A percentile compares a stretch with the other conserved stretches of the same genome.
Conservation (phyloP, 176 grass and related monocot genomes). For the Aechmea fasciata region DNA sequence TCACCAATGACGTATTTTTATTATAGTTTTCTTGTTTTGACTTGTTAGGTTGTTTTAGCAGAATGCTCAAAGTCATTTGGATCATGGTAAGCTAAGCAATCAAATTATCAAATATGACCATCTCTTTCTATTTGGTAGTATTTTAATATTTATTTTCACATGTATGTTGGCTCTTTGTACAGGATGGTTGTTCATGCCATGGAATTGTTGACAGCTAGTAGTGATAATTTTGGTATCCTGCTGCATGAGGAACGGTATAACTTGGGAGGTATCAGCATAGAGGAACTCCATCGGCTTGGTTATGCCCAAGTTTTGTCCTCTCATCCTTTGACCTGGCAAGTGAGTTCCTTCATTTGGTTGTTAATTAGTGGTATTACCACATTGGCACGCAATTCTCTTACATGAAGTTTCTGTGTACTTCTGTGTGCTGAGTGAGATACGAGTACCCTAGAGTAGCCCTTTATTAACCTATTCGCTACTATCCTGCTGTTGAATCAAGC, state of each 20-base stretch:
- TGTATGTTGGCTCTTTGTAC: conserved; percentile 8
- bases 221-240: conserved; percentile 66
- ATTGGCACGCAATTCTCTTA: not conserved
- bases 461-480: not conserved
- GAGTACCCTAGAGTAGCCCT: too few species aligned
- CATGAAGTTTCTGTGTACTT: too few species aligned
- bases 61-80: conserved; percentile 80
- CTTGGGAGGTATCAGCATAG: conserved; percentile 72
- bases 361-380: not conserved
- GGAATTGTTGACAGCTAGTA: conserved; percentile 76
- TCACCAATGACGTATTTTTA: not conserved
- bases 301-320: conserved; percentile 89
- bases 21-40: conserved; percentile 23
- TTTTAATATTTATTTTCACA: not conserved
- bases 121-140: conserved; percentile 3
- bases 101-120: not conserved
- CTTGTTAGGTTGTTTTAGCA: conserved; percentile 73
- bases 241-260: conserved; percentile 77
- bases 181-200: conserved; percentile 91
- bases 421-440: too few species aligned
- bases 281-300: conserved; percentile 80
- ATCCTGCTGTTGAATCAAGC: not conserved
- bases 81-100: conserved; percentile 62
- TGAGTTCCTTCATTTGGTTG: conserved; percentile 32
- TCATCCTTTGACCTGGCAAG: conserved; percentile 96